phyloP scores from a whole-genome alignment of 2,329 filamentous ascomycete genomes.

The Fusarium heterosporum region DNA sequence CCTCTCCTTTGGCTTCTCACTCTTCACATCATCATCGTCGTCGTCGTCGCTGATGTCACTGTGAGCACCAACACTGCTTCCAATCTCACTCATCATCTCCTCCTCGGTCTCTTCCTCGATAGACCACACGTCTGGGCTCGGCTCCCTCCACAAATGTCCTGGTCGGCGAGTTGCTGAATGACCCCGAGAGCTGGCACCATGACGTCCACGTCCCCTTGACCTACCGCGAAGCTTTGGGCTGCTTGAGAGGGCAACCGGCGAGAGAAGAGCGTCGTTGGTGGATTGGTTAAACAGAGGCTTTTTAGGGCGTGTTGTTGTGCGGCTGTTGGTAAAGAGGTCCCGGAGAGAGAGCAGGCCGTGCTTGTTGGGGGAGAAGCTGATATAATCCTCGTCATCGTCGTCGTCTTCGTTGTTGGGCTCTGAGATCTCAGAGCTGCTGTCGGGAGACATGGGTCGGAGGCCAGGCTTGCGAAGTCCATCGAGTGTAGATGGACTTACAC shows the following conservation, averaged over 20 bases:
- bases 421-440: conserved; percentile 53
- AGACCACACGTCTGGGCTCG: conserved; percentile 69
- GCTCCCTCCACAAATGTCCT: conserved; percentile 64
- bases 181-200: conserved; percentile 44
- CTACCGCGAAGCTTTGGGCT: conserved; percentile 48
- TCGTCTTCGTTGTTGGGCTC: conserved; percentile 61
- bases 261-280: conserved; percentile 46
- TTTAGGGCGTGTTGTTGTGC: conserved; percentile 47
- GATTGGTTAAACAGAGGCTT: conserved; percentile 50
- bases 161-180: conserved; percentile 54
- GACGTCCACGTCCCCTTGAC: conserved; percentile 48
- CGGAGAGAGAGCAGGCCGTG: conserved; percentile 58
- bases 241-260: conserved; percentile 44
- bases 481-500: conserved; percentile 68
- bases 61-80: conserved; percentile 47
- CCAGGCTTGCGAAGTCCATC: conserved; percentile 61
- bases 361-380: conserved; percentile 59
- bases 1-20: conserved; percentile 39
- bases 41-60: conserved; percentile 50
- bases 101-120: conserved; percentile 70
- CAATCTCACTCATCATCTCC: conserved; percentile 60
- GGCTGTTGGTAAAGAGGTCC: conserved; percentile 56
- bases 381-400: conserved; percentile 63
- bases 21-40: conserved; percentile 21
- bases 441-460: conserved; percentile 44